Evolutionary conservation across 1,284 basidiomycete genomes (phyloP), one percentile per base, ranked within the genome.

Genomic region (Cystobasidium sp.): DNA sequence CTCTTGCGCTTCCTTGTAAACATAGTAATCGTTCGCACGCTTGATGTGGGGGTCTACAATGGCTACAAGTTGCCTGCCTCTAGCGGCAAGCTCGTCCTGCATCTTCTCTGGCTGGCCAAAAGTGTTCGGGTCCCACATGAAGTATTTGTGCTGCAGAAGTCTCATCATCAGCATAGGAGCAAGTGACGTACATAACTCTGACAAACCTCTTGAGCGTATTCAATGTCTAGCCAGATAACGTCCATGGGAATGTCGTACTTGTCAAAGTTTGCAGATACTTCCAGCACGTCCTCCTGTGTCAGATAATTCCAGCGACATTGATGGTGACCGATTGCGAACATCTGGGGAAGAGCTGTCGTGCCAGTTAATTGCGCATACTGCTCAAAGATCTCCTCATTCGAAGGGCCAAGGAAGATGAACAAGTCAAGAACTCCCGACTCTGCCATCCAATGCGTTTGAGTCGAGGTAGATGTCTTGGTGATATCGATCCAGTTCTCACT

Each of bases 231-330:
- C 97, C 97, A 99, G 80, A 98, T 91, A 7, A 97, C 94, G 80
- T 98, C 97, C 47, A 98, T 89, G 0, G 97, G 96, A 69, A 98
- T 94, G 79, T 97, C 92, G 47, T 90, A 91, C 78, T 93, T 91
- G 77, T 98, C 95, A 80, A 99, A 97, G 68, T 89, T 86, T 79
- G 86, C 86, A 83, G 94, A 91, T 7, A 98, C 94, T n/a, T 87
- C 86, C 20, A 94, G 87, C 6, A 99, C 87, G 81, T 99, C 97
- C 12, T 91, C 88, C 62, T 93, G 90, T 81, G 89, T 92, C 77
- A 97, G 87, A 81, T 99, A 99, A 83, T 99, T 99, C 97, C 97
- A 99, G 58, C 97, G 86, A 83, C 94, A 98, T 82, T 99, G 96
- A 83, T 99, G 96, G 82, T 99, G 96, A 0, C 90, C 96, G 66